Evolutionary conservation across 495 filamentous ascomycete species (phyloP).

Genomic region (Bombardia bombarda): DNA sequence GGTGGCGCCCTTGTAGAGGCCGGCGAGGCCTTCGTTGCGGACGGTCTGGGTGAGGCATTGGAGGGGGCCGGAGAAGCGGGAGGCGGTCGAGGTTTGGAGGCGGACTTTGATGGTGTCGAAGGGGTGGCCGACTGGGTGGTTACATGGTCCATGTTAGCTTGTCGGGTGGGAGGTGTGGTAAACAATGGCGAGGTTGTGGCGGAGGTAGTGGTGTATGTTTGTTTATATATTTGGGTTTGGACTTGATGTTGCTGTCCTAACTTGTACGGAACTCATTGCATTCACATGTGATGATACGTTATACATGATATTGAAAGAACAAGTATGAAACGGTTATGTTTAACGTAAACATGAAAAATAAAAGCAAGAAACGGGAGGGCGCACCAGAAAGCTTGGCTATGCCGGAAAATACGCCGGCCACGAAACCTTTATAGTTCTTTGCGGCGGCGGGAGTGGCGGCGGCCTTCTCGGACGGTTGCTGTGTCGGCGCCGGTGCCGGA

Average conservation of each 20-base stretch:
- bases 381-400: constrained; percentile 82
- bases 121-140: constrained; percentile 39
- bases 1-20: constrained; percentile 85
- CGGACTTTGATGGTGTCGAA: constrained; percentile 98
- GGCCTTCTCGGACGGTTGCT: constrained; percentile 5
- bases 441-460: neutral
- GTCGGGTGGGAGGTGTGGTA: neutral
- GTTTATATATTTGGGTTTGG: too few species aligned
- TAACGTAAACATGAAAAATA: too few species aligned
- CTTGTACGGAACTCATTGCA: too few species aligned
- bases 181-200: too few species aligned
- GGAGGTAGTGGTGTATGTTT: neutral
- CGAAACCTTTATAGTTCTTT: constrained; percentile 79
- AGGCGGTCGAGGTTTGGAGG: constrained; percentile 72
- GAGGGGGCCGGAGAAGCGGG: constrained; percentile 77
- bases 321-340: too few species aligned
- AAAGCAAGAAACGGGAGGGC: too few species aligned
- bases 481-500: constrained; percentile 3
- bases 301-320: too few species aligned
- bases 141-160: neutral
- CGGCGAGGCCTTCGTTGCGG: constrained; percentile 67
- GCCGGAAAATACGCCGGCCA: constrained; percentile 88
- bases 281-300: too few species aligned
- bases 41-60: constrained; percentile 77
- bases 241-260: too few species aligned